Base-by-base conservation (phyloP, 106 monocot genomes). In the Apostasia shenzhenica region DNA sequence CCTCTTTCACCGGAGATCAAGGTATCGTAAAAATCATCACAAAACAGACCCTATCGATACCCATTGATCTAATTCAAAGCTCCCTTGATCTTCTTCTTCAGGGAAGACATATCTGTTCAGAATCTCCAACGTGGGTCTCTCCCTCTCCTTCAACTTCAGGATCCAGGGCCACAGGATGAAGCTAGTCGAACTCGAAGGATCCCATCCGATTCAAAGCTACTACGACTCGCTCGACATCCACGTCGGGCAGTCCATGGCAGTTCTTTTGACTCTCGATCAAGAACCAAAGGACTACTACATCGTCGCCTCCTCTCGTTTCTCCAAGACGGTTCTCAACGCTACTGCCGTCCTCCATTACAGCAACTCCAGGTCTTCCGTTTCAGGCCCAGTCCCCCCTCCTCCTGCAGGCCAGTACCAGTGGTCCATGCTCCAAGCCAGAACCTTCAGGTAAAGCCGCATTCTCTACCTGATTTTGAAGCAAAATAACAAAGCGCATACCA, bases 211-310 rank as follows among this genome's bases (percentile, higher is more conserved):
- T 52, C 89, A 97, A 59, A 89, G 81, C 73, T 54, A n/a, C 5
- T 97, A 97, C 41, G 91, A 91, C 41, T 80, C 86, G 8, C 74
- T 97, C 39, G 97, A 97, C 59, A 41, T 97, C 48, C 97, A 97
- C 69, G 83, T 81, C 0, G 97, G 97, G 38, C 97, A 97, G 54
- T 84, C 91, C 14, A 1, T 83, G 26, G 72, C 89, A 0, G 84
- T 87, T 8, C 78, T 97, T 1, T 87, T 97, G 3, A 87, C 89
- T 7, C 75, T 97, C 5, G 75, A 97, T 64, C 86, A 97, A 61
- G 12, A 80, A 7, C 61, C 89, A 6, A 78, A 77, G 55, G 89
- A 92, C 73, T 97, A 89, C 75, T 83, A 82, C 72, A 81, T 97
- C 4, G 78, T 89, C 7, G 84, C 89, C 38, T 84, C 97, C 13